Percentiles rank a stretch among this genome's conserved stretches.
Evolutionary conservation across 371 early-diverging fungal genomes (phyloP).

Genomic region (Mucor lusitanicus): DNA sequence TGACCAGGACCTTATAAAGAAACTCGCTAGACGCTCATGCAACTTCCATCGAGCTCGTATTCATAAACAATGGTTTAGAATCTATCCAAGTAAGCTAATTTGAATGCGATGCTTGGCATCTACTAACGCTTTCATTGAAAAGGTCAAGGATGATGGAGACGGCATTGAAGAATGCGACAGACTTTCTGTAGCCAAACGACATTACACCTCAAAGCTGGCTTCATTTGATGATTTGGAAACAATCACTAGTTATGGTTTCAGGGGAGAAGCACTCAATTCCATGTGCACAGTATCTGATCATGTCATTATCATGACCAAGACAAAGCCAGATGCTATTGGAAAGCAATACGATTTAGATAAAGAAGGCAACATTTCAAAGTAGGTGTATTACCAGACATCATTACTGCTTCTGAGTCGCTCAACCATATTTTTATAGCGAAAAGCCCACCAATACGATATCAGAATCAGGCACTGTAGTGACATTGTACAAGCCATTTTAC

Average conservation of each 20-base stretch:
- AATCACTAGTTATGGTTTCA: constrained; percentile 70
- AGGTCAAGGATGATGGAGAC: constrained; percentile 61
- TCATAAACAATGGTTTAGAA: constrained; percentile 38
- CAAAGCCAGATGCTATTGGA: constrained; percentile 29
- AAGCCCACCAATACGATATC: neutral
- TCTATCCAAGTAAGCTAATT: constrained; percentile 28
- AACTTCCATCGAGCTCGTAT: constrained; percentile 35
- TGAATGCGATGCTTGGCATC: neutral
- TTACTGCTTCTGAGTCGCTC: neutral
- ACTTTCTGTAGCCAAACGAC: constrained; percentile 43
- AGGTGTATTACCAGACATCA: neutral
- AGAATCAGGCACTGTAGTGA: constrained; percentile 37
- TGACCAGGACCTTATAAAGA: constrained; percentile 20
- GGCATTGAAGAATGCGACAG: constrained; percentile 56
- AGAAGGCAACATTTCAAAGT: constrained; percentile 33
- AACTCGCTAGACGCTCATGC: constrained; percentile 55
- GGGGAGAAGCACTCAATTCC: constrained; percentile 63
- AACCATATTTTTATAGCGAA: neutral
- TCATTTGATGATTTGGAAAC: constrained; percentile 58
- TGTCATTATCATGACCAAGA: constrained; percentile 39
- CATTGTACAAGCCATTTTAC: constrained; percentile 40
- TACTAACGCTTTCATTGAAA: neutral
- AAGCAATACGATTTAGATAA: constrained; percentile 36
- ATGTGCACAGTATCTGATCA: constrained; percentile 46
- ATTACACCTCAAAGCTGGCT: constrained; percentile 76